Base-by-base conservation (phyloP, 345 rosid genomes). In the Pugionium cornutum region DNA sequence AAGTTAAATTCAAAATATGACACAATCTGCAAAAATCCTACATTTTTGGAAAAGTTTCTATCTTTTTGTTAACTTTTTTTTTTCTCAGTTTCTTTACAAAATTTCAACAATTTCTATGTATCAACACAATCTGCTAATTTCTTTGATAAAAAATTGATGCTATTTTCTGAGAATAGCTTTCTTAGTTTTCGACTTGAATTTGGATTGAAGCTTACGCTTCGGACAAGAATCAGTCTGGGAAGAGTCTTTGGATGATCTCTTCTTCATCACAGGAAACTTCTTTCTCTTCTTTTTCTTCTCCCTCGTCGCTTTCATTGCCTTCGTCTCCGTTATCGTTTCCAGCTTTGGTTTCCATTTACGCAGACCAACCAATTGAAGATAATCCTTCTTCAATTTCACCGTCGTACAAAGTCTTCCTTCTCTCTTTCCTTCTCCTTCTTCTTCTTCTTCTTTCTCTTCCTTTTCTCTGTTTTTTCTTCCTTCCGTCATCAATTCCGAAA, bases 311-410 rank as follows among this genome's bases (percentile, higher is more conserved):
- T 67, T 77, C 77, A 69, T 78, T 4, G 73, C 68, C 40, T 53
- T 77, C 1, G 40, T 76, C 79, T 91, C 98, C 25, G 28, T 75
- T 25, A 91, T 87, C 0, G 92, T 84, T 72, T 89, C 98, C 34
- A 91, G 82, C 86, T 87, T 87, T 0, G 98, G 98, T 43, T 83
- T 83, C 98, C 98, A 91, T 41, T 54, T 81, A 4, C 85, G 75
- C 18, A 81, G 69, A 53, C 79, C 81, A 25, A 79, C 95, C 3
- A 89, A 76, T 76, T 64, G 80, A 8, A 70, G 45, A 67, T 89
- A 91, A 18, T 89, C 90, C 49, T 77, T 85, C 78, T 84, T 82
- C 61, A 91, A 66, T 76, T 82, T 80, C 30, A 87, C 81, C 27
- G 92, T 91, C 11, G 80, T 85, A 72, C 96, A 89, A 2, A 91